Evolutionary conservation across 805 yeast genomes (phyloP).

Genomic region (Ogataea sp.): DNA sequence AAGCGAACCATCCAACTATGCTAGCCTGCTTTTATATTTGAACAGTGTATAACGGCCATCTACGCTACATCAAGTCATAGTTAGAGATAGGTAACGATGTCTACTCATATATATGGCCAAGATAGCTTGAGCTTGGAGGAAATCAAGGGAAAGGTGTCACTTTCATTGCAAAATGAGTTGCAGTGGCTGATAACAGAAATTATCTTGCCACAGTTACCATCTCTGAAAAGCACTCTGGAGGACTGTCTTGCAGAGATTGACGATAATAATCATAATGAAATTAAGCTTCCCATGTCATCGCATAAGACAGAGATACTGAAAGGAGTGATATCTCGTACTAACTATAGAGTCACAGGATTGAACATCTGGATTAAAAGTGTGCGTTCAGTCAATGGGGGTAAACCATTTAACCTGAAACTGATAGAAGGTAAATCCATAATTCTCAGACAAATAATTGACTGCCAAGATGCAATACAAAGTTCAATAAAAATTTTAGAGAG

Average conservation of each 20-base stretch:
- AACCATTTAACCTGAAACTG: slow-evolving; percentile 29
- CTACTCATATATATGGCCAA: slow-evolving; percentile 15
- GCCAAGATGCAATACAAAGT: slow-evolving; percentile 29
- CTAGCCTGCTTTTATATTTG: no score
- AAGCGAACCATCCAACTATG: no score
- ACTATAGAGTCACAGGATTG: slow-evolving; percentile 43
- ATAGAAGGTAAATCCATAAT: slow-evolving; percentile 28
- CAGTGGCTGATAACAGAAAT: slow-evolving; percentile 41
- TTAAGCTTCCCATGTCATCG: slow-evolving; percentile 51
- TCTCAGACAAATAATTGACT: slow-evolving; percentile 32
- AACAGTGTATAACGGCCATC: no score
- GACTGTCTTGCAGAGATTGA: slow-evolving; percentile 31
- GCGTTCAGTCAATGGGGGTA: slow-evolving; percentile 33
- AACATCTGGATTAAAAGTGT: slow-evolving; percentile 28
- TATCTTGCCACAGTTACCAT: slow-evolving; percentile 39
- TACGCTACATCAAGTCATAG: no score
- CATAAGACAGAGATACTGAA: slow-evolving; percentile 47
- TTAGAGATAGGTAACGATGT: slow-evolving; percentile 10
- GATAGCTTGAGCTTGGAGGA: slow-evolving; percentile 1
- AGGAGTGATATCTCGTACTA: slow-evolving; percentile 52
- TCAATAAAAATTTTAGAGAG: slow-evolving; percentile 36
- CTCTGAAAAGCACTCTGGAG: slow-evolving; percentile 33
- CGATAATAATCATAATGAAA: slow-evolving; percentile 28
- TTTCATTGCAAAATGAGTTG: slow-evolving; percentile 23
- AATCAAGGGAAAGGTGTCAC: slow-evolving; percentile 2